These are phyloP conservation scores for Leishmania braziliensis DNA, from an alignment of 208 protist species.

Conservation along the genomic window DNA sequence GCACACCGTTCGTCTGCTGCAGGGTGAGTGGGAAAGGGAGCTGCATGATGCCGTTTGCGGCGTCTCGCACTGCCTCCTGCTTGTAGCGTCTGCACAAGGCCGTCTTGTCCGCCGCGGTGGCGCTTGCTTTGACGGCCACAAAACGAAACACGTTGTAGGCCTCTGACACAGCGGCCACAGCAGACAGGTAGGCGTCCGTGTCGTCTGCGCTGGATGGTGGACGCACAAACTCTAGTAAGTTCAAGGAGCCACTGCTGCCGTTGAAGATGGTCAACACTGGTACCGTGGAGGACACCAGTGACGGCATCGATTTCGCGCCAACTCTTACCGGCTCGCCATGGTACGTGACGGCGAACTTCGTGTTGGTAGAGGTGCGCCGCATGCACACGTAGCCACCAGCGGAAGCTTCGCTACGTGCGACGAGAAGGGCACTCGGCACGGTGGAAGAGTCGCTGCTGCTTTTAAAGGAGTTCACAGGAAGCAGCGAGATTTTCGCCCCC, in stretches of 20 bases:
- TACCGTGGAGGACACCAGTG: background rate
- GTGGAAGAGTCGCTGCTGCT: conserved; percentile 11
- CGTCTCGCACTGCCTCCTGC: conserved; percentile 32
- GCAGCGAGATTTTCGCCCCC: conserved; percentile 21
- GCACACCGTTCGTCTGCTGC: conserved; percentile 39
- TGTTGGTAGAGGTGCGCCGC: conserved; percentile 35
- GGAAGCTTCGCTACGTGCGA: conserved; percentile 1
- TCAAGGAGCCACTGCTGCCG: conserved; percentile 46
- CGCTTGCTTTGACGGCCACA: conserved; percentile 21
- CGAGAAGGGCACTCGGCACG: conserved; percentile 18
- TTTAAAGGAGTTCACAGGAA: conserved; percentile 32
- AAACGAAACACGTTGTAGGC: conserved; percentile 33
- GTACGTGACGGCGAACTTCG: conserved; percentile 18
- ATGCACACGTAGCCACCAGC: conserved; percentile 29
- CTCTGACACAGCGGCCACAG: conserved; percentile 15
- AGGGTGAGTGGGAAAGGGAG: conserved; percentile 42
- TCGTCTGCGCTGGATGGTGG: conserved; percentile 13
- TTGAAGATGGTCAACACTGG: conserved; percentile 46
- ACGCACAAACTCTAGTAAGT: conserved; percentile 37
- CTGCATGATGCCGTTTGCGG: conserved; percentile 34
- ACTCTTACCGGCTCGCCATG: conserved; percentile 19
- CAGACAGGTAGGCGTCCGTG: conserved; percentile 24
- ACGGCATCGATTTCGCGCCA: background rate
- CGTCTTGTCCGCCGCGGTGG: conserved; percentile 28
- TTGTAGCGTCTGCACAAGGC: conserved; percentile 25